Conservation (phyloP, 345 rosid species). For the Trapa incisa region DNA sequence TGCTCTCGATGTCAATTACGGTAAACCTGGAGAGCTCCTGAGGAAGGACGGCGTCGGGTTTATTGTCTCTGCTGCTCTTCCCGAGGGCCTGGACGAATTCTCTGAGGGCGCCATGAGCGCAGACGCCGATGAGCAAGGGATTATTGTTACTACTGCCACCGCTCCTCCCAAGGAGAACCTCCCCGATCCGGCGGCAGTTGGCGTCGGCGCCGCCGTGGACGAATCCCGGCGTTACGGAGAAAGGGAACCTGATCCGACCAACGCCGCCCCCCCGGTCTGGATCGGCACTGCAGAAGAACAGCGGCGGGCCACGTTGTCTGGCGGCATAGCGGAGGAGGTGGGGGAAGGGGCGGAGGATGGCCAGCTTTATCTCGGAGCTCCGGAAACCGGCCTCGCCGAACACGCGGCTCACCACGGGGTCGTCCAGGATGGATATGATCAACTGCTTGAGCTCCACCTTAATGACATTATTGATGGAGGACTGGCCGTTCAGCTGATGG, state of each 20-base stretch:
- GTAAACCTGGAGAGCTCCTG: conserved; percentile 29
- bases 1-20: conserved; percentile 29
- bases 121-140: conserved; percentile 64
- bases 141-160: conserved; percentile 29
- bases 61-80: conserved; percentile 14
- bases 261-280: conserved; percentile 18
- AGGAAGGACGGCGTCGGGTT: conserved; percentile 17
- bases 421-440: conserved; percentile 69
- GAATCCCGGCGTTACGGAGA: conserved; percentile 20
- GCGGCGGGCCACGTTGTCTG: conserved; percentile 38
- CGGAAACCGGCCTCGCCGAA: conserved; percentile 82
- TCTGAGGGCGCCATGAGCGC: conserved; percentile 38
- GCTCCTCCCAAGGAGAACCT: conserved; percentile 33
- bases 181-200: conserved; percentile 41
- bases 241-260: conserved; percentile 10
- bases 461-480: conserved; percentile 29
- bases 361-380: conserved; percentile 77
- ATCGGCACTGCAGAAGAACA: conserved; percentile 37
- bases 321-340: conserved; percentile 35
- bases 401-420: conserved; percentile 86
- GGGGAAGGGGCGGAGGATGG: conserved; percentile 69
- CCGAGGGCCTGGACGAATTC: conserved; percentile 30
- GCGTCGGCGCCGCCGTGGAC: conserved; percentile 26
- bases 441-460: conserved; percentile 79
- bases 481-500: conserved; percentile 43